Evolutionary conservation across 169 alveolate genomes (phyloP).

Genomic region (Cryptosporidium sp.): DNA sequence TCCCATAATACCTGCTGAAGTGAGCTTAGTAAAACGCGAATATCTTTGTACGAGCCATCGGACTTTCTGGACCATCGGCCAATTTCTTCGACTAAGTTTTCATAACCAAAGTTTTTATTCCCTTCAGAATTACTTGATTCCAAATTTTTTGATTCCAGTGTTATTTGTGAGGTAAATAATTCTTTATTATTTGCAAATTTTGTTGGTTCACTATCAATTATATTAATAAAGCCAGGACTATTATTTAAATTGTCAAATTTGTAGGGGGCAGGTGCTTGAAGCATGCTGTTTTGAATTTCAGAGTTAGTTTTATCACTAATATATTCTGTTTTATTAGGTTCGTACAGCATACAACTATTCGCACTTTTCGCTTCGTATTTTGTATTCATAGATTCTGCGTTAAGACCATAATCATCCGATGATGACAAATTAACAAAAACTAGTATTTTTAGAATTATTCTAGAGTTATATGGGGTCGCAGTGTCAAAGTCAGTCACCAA

Average conservation of each 20-base stretch:
- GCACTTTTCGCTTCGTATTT: neutral
- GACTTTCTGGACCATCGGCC: constrained; percentile 81
- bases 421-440: constrained; percentile 7
- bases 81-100: constrained; percentile 77
- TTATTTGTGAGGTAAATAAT: neutral
- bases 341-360: neutral
- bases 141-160: neutral
- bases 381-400: neutral
- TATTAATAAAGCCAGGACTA: neutral
- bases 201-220: neutral
- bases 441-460: constrained; percentile 32
- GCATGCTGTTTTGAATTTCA: neutral
- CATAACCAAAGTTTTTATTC: neutral
- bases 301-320: neutral
- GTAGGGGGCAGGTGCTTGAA: neutral
- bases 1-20: constrained; percentile 87
- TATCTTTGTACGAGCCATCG: constrained; percentile 83
- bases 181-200: neutral
- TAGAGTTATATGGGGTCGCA: constrained; percentile 32
- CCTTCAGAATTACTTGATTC: neutral
- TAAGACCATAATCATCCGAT: neutral
- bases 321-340: neutral
- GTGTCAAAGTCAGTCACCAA: neutral
- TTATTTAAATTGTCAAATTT: neutral
- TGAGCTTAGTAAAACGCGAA: constrained; percentile 87